A percentile compares a stretch with the other conserved stretches of the same genome.
These are phyloP conservation scores for Termitomyces sp. DNA, from an alignment of 768 basidiomycete species.

Conservation along the genomic window DNA sequence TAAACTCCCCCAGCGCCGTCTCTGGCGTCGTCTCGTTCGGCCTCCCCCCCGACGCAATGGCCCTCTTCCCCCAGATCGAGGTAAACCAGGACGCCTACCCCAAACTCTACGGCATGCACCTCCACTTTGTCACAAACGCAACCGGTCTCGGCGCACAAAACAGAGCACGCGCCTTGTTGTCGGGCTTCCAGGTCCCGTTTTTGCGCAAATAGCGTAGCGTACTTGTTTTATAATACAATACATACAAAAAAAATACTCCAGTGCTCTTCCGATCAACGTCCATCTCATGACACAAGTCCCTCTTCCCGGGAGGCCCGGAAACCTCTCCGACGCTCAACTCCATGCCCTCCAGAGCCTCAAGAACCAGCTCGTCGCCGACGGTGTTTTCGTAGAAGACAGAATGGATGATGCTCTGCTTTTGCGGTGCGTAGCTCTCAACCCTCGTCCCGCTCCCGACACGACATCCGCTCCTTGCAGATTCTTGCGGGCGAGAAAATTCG, in stretches of 20 bases:
- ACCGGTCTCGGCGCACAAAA: slow-evolving; percentile 88
- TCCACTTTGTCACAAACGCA: slow-evolving; percentile 90
- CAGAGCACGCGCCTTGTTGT: slow-evolving; percentile 77
- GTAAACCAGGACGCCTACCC: slow-evolving; percentile 91
- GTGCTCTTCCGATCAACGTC: too few species aligned
- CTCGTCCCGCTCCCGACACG: neutral
- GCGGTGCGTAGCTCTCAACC: slow-evolving; percentile 28
- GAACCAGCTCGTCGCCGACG: slow-evolving; percentile 55
- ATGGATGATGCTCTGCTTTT: slow-evolving; percentile 69
- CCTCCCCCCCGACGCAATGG: slow-evolving; percentile 77
- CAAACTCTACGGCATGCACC: slow-evolving; percentile 81
- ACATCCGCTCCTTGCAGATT: slow-evolving; percentile 46
- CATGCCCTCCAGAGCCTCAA: slow-evolving; percentile 64
- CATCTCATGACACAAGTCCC: slow-evolving; percentile 14
- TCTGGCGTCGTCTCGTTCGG: slow-evolving; percentile 90
- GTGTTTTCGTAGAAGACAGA: slow-evolving; percentile 51
- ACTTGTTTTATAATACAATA: too few species aligned
- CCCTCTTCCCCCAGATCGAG: slow-evolving; percentile 93
- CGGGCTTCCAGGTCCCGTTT: slow-evolving; percentile 93
- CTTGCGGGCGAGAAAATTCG: slow-evolving; percentile 90
- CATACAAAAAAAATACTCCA: too few species aligned
- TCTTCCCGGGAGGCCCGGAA: slow-evolving; percentile 68
- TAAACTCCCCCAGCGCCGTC: slow-evolving; percentile 69
- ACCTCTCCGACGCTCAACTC: slow-evolving; percentile 56
- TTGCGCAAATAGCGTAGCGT: slow-evolving; percentile 34